Evolutionary conservation across 495 filamentous ascomycete species (phyloP), one percentile per base, ranked within the genome.

Genomic region (Penicillium pulvis): DNA sequence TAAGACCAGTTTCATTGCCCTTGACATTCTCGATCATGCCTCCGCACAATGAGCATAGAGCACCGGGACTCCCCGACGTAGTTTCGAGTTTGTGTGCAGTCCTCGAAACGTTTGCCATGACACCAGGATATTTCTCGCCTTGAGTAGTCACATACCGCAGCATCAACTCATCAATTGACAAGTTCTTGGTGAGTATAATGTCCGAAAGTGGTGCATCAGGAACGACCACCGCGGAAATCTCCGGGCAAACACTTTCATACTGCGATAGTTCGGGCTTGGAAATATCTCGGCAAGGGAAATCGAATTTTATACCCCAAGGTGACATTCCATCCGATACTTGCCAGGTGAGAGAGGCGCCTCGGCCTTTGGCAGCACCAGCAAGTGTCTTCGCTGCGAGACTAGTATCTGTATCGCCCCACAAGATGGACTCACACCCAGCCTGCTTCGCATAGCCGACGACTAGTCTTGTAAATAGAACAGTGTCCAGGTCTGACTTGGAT

Each of bases 131-230:
- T 49, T 88, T 90, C 55, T 84, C 82, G 69, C 97, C 95, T 24
- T 96, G 92, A 6, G 87, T 90, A 50, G 83, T 81, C 64, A 98
- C 94, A 67, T 96, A 98, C 44, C 92, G 86, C 47, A 78, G 73
- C 87, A 98, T 92, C 47, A 98, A 82, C 58, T 90, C 87, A 64
- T 98, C 93, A 61, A 98, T 96, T 12, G 90, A 95, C 19, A 89
- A 81, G 60, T 90, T 86, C 67, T 77, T 78, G 4, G 72, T 79
- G 12, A 78, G 69, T 7, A 68, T 59, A 53, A 87, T 93, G 7
- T 79, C 78, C 11, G 72, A 74, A 16, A 61, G 66, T 50, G 67
- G 67, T 33, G 61, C 49, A 51, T 77, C 67, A 53, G 73, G 61
- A 57, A 82, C 62, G 17, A 89, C 75, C 4, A 88, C 65, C 2